A percentile compares a stretch with the other conserved stretches of the same genome.
These are phyloP conservation scores for Beauveria medogensis DNA, from an alignment of 2,329 filamentous ascomycete species.

Conservation along the genomic window DNA sequence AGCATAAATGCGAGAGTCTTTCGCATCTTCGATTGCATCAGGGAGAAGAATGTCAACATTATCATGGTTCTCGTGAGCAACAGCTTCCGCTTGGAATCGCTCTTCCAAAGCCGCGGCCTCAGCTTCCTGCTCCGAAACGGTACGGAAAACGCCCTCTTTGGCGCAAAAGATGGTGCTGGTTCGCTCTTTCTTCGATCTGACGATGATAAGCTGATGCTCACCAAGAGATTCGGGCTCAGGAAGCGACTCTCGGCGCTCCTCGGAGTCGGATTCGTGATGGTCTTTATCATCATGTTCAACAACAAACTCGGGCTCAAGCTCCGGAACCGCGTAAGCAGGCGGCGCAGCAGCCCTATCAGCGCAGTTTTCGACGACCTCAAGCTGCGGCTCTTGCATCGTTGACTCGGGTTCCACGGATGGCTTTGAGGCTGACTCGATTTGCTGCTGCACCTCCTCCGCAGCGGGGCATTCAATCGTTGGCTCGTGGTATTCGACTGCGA, in stretches of 20 bases:
- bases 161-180: conserved; percentile 52
- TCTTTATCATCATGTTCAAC: not conserved
- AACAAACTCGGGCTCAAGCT: conserved; percentile 12
- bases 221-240: not conserved
- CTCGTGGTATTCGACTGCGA: not conserved
- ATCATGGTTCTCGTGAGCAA: conserved; percentile 19
- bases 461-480: not conserved
- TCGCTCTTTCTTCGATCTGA: conserved; percentile 31
- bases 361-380: not conserved
- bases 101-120: conserved; percentile 38
- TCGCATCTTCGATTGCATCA: conserved; percentile 23
- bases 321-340: conserved; percentile 13
- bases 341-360: not conserved
- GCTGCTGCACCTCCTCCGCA: conserved; percentile 16
- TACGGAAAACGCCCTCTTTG: conserved; percentile 55
- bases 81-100: conserved; percentile 18
- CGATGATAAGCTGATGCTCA: conserved; percentile 12
- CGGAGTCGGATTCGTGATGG: not conserved
- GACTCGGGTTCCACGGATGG: not conserved
- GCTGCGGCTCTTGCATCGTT: not conserved
- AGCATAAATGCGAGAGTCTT: conserved; percentile 36
- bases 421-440: not conserved
- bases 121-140: conserved; percentile 47
- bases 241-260: conserved; percentile 15
- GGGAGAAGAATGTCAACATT: conserved; percentile 13